phyloP scores from a whole-genome alignment of 2,329 filamentous ascomycete genomes.

The Colletotrichum spinosum region DNA sequence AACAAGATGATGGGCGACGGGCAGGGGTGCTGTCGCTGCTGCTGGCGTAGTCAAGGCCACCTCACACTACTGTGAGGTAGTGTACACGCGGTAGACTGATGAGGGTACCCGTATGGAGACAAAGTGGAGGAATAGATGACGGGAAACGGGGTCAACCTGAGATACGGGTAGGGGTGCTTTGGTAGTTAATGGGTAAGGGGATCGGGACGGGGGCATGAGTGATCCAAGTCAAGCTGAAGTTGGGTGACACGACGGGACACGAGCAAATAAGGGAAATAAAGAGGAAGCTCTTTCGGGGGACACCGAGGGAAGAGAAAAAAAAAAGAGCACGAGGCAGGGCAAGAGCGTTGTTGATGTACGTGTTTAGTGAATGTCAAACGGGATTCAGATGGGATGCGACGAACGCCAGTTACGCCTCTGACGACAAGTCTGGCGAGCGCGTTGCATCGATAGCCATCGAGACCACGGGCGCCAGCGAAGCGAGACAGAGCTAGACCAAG shows the following conservation, averaged over 20 bases:
- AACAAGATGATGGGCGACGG: too few relatives aligned
- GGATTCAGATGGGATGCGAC: constrained; percentile 13
- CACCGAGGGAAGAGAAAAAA: not conserved
- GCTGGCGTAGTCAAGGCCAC: not conserved
- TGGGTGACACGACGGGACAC: constrained; percentile 4
- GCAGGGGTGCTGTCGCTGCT: too few relatives aligned
- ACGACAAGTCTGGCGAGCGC: constrained; percentile 17
- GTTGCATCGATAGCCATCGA: constrained; percentile 1
- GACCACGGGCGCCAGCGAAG: not conserved
- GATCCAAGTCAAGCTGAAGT: constrained; percentile 26
- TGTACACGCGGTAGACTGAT: too few relatives aligned
- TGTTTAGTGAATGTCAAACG: not conserved
- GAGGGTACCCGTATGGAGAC: not conserved
- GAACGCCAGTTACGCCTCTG: constrained; percentile 17
- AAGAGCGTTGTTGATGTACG: not conserved
- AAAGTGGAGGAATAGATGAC: not conserved
- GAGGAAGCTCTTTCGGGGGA: not conserved
- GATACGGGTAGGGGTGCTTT: constrained; percentile 13
- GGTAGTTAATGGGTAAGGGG: constrained; percentile 5
- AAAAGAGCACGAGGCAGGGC: not conserved
- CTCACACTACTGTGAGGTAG: not conserved
- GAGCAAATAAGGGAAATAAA: not conserved
- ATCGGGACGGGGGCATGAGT: constrained; percentile 1
- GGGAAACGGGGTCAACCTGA: not conserved
- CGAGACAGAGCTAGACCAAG: constrained; percentile 15